A percentile compares a stretch with the other conserved stretches of the same genome.
Conservation (phyloP, 2,329 filamentous ascomycete species). For the Cercospora zeae-maydis region DNA sequence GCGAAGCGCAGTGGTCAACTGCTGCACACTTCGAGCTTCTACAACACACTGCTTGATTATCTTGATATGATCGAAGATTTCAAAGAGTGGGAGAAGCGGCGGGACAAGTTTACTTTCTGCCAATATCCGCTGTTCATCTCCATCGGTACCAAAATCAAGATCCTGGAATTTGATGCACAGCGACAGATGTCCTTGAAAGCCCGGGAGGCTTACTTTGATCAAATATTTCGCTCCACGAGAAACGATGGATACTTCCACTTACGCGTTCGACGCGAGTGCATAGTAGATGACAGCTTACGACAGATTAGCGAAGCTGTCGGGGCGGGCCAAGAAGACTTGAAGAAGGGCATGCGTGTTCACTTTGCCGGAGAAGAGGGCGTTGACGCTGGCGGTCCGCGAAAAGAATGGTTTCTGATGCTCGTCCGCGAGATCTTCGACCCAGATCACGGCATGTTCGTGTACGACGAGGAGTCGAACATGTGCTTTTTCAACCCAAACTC, state of each 20-base stretch:
- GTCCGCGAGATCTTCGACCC: constrained; percentile 89
- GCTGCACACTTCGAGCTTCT: constrained; percentile 78
- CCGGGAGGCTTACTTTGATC: constrained; percentile 85
- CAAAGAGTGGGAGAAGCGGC: constrained; percentile 76
- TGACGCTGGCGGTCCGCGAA: constrained; percentile 82
- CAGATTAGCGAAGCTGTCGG: constrained; percentile 82
- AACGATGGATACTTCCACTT: constrained; percentile 70
- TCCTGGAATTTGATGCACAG: constrained; percentile 81
- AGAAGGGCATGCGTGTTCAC: constrained; percentile 81
- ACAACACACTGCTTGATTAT: constrained; percentile 80
- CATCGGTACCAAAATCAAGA: constrained; percentile 87
- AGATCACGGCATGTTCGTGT: constrained; percentile 85
- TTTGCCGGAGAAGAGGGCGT: constrained; percentile 88
- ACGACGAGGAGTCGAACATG: constrained; percentile 83
- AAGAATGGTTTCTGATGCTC: constrained; percentile 91
- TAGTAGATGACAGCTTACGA: constrained; percentile 83
- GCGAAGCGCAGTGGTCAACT: constrained; percentile 54
- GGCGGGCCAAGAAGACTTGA: constrained; percentile 76
- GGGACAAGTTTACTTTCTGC: constrained; percentile 77
- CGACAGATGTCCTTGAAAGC: constrained; percentile 88
- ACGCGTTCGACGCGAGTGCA: constrained; percentile 74
- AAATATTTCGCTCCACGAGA: constrained; percentile 70
- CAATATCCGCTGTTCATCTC: constrained; percentile 90
- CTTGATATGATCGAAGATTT: constrained; percentile 83
- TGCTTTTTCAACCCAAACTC: constrained; percentile 92